phyloP scores from a whole-genome alignment of 805 yeast species.

The Deakozyma indianensis region DNA sequence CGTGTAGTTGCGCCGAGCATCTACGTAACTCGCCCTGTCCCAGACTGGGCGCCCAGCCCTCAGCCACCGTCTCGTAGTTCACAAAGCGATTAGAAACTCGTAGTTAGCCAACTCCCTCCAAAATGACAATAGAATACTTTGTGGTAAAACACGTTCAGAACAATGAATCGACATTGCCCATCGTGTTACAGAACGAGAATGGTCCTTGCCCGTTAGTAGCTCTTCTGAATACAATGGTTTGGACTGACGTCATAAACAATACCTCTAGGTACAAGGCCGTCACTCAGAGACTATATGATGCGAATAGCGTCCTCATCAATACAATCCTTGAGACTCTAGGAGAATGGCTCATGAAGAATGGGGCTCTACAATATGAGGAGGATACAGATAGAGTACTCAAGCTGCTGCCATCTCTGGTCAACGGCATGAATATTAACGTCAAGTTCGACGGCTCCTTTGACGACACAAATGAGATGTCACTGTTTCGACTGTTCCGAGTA shows the following conservation, averaged over 20 bases:
- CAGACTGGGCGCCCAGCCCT: too few species aligned
- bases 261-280: not conserved
- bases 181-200: conserved; percentile 62
- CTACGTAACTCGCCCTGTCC: too few species aligned
- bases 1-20: too few species aligned
- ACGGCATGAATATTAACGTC: conserved; percentile 65
- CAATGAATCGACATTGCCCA: conserved; percentile 9
- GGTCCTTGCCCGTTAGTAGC: conserved; percentile 88
- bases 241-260: conserved; percentile 27
- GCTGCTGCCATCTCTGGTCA: conserved; percentile 46
- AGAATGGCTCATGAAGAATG: conserved; percentile 5
- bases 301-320: not conserved
- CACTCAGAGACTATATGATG: not conserved
- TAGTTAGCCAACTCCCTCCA: too few species aligned
- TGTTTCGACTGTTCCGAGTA: conserved; percentile 46
- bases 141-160: not conserved
- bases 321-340: not conserved
- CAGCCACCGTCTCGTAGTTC: too few species aligned
- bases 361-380: conserved; percentile 10
- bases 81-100: too few species aligned
- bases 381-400: conserved; percentile 32
- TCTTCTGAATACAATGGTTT: conserved; percentile 50
- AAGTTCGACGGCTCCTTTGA: conserved; percentile 47
- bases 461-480: conserved; percentile 34
- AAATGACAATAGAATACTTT: not conserved